Evolutionary conservation across 2,329 filamentous ascomycete genomes (phyloP).

Genomic region (Teratosphaeria destructans): DNA sequence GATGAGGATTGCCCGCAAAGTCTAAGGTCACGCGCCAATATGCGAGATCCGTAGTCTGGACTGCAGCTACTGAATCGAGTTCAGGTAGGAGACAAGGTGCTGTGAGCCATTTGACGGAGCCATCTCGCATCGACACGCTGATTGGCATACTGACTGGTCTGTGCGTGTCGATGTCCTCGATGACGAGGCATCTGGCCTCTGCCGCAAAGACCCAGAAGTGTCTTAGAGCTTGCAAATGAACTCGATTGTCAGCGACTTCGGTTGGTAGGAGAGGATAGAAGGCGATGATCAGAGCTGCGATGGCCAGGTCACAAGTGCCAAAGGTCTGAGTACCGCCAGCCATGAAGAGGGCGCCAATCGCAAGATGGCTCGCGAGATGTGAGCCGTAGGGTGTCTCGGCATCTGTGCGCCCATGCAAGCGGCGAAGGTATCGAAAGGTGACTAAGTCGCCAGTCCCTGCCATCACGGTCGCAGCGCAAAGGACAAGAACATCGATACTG

Average conservation of each 20-base stretch:
- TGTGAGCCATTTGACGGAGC: conserved; percentile 24
- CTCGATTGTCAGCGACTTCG: conserved; percentile 83
- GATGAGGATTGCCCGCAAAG: conserved; percentile 52
- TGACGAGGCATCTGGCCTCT: conserved; percentile 78
- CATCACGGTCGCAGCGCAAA: conserved; percentile 83
- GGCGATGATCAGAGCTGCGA: conserved; percentile 75
- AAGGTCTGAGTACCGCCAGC: conserved; percentile 90
- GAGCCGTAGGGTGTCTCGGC: conserved; percentile 81
- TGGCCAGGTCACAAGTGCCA: conserved; percentile 74
- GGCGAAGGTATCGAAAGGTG: conserved; percentile 74
- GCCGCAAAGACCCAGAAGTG: conserved; percentile 95
- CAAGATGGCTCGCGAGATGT: conserved; percentile 84
- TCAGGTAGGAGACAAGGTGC: conserved; percentile 55
- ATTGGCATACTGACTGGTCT: conserved; percentile 53
- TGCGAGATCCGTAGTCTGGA: conserved; percentile 53
- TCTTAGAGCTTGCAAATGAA: conserved; percentile 89
- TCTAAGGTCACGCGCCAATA: conserved; percentile 79
- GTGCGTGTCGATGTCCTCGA: conserved; percentile 75
- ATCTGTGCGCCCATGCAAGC: conserved; percentile 79
- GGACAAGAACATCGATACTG: conserved; percentile 78
- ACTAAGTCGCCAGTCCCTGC: conserved; percentile 84
- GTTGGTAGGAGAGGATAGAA: conserved; percentile 92
- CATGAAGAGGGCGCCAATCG: conserved; percentile 81
- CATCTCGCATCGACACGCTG: conserved; percentile 17
- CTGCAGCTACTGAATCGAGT: conserved; percentile 49